Conservation (phyloP, 2,329 filamentous ascomycete species). For the Phialocephala subalpina region DNA sequence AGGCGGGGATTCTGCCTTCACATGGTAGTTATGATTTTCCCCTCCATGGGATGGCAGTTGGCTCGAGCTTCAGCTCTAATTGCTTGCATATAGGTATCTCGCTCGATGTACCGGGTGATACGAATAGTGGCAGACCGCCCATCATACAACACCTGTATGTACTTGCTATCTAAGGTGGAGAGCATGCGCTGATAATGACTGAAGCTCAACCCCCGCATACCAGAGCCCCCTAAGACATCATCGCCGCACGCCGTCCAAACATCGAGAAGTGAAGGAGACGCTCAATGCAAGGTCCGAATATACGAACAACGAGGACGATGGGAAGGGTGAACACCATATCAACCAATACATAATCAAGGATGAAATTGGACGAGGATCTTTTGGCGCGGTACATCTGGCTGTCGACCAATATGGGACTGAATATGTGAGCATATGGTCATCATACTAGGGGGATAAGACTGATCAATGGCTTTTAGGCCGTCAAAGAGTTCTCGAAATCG, state of each 20-base stretch:
- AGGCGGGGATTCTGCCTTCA: constrained; percentile 52
- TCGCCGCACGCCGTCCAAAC: constrained; percentile 65
- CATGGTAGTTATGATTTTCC: constrained; percentile 49
- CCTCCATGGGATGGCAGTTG: constrained; percentile 7
- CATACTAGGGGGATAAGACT: not conserved
- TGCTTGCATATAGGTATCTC: constrained; percentile 36
- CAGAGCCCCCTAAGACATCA: constrained; percentile 72
- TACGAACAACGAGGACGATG: constrained; percentile 83
- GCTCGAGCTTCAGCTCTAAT: constrained; percentile 17
- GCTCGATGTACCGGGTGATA: constrained; percentile 53
- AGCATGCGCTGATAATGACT: constrained; percentile 23
- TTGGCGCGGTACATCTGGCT: constrained; percentile 90
- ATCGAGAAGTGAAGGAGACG: constrained; percentile 81
- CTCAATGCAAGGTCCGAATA: constrained; percentile 90
- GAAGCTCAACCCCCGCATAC: constrained; percentile 52
- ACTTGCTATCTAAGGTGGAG: not conserved
- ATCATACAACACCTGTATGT: constrained; percentile 43
- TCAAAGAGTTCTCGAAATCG: constrained; percentile 97
- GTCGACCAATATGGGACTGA: constrained; percentile 90
- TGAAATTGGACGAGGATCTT: constrained; percentile 96
- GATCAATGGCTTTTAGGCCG: constrained; percentile 65
- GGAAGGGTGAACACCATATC: constrained; percentile 82
- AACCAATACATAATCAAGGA: constrained; percentile 95
- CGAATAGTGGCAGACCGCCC: constrained; percentile 49
- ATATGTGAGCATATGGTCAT: constrained; percentile 71